A percentile compares a stretch with the other conserved stretches of the same genome.
Evolutionary conservation across 2,329 filamentous ascomycete genomes (phyloP).

Genomic region (Diaporthe citriasiana): DNA sequence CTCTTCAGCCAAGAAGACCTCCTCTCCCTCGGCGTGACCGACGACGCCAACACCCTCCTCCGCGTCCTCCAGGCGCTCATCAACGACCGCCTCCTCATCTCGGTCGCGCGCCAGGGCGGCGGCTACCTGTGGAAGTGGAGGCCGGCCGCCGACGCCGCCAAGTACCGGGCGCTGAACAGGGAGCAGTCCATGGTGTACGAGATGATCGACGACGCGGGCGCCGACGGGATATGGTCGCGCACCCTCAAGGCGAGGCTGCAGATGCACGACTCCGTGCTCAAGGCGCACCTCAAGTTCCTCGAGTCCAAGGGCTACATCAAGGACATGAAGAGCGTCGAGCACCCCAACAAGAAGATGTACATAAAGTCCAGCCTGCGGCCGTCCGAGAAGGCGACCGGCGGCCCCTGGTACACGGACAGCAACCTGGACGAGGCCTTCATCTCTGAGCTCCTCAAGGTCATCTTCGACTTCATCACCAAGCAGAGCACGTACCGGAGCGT

Average conservation of each 20-base stretch:
- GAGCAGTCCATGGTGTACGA: slow-evolving; percentile 89
- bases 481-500: slow-evolving; percentile 77
- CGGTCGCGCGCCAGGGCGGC: slow-evolving; percentile 58
- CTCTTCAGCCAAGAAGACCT: slow-evolving; percentile 42
- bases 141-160: slow-evolving; percentile 71
- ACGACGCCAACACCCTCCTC: slow-evolving; percentile 68
- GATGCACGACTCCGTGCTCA: slow-evolving; percentile 86
- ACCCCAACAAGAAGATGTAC: slow-evolving; percentile 94
- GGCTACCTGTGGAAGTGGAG: slow-evolving; percentile 71
- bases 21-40: slow-evolving; percentile 56
- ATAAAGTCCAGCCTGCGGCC: slow-evolving; percentile 89
- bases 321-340: slow-evolving; percentile 91
- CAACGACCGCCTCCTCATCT: slow-evolving; percentile 72
- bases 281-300: slow-evolving; percentile 85
- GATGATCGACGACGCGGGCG: slow-evolving; percentile 87
- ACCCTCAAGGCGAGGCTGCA: slow-evolving; percentile 84
- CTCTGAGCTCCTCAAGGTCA: slow-evolving; percentile 78
- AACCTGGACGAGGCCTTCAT: slow-evolving; percentile 93
- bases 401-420: slow-evolving; percentile 94
- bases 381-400: slow-evolving; percentile 90
- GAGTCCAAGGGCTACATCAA: slow-evolving; percentile 87
- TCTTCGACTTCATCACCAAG: slow-evolving; percentile 80
- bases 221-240: slow-evolving; percentile 92
- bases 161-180: slow-evolving; percentile 69
- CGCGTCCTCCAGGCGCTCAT: slow-evolving; percentile 70